Evolutionary conservation across 768 basidiomycete species (phyloP).

Genomic region (Chalciporus piperatus): DNA sequence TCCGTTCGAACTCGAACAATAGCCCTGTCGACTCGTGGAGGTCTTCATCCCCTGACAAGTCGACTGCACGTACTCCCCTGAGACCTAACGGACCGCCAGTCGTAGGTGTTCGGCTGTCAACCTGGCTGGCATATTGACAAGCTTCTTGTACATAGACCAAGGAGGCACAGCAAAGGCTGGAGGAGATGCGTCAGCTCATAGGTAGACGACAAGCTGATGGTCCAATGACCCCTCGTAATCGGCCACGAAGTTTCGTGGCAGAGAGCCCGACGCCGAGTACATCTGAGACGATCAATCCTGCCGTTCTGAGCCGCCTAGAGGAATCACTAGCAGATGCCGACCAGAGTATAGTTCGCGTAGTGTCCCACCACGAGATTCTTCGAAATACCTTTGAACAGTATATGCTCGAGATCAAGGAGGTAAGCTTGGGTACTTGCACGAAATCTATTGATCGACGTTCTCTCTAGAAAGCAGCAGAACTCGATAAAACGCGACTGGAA

Average conservation of each 20-base stretch:
- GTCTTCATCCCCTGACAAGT: slow-evolving; percentile 59
- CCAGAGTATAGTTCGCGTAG: slow-evolving; percentile 47
- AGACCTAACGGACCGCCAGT: slow-evolving; percentile 37
- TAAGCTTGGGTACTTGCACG: slow-evolving; percentile 27
- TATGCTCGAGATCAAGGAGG: slow-evolving; percentile 55
- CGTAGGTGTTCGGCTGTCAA: slow-evolving; percentile 32
- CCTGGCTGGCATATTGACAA: slow-evolving; percentile 8
- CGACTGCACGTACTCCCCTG: slow-evolving; percentile 44
- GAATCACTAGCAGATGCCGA: slow-evolving; percentile 58
- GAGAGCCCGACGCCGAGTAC: slow-evolving; percentile 16
- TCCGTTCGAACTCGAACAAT: slow-evolving; percentile 17
- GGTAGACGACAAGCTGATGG: slow-evolving; percentile 52
- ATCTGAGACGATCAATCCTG: slow-evolving; percentile 15
- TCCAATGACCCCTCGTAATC: slow-evolving; percentile 42
- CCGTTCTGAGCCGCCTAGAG: slow-evolving; percentile 38
- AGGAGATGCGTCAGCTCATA: slow-evolving; percentile 81
- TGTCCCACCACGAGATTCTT: slow-evolving; percentile 55
- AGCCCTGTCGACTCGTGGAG: slow-evolving; percentile 38
- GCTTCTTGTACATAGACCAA: slow-evolving; percentile 51
- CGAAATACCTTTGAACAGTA: slow-evolving; percentile 49
- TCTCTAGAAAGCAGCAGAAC: slow-evolving; percentile 56
- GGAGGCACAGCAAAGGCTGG: slow-evolving; percentile 74
- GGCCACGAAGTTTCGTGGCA: slow-evolving; percentile 38
- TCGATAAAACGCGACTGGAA: slow-evolving; percentile 61
- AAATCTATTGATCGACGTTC: not conserved